phyloP scores from a whole-genome alignment of 1,139 yeast genomes.

The Kodamaea alishanica region DNA sequence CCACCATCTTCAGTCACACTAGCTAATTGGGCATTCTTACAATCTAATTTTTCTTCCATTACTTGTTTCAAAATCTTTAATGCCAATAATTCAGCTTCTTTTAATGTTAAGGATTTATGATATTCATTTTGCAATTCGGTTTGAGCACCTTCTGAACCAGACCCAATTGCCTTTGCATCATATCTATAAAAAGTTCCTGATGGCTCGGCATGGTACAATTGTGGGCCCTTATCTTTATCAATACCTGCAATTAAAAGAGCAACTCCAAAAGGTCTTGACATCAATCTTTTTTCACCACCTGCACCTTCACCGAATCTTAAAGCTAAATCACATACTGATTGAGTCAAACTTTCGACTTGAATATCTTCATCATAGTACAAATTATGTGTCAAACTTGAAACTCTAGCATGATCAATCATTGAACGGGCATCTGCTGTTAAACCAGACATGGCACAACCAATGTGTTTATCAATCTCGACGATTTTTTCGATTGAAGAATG shows the following conservation, averaged over 20 bases:
- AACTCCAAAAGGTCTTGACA: conserved; percentile 99
- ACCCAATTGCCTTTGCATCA: conserved; percentile 98
- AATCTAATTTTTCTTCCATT: conserved; percentile 97
- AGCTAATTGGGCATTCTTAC: conserved; percentile 93
- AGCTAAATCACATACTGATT: conserved; percentile 95
- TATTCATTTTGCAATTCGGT: conserved; percentile 96
- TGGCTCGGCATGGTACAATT: conserved; percentile 97
- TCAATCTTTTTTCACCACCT: conserved; percentile 90
- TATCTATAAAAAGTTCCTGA: conserved; percentile 96
- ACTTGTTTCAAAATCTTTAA: conserved; percentile 93
- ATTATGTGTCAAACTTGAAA: conserved; percentile 82
- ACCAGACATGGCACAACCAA: conserved; percentile 99
- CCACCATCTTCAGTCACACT: conserved; percentile 86
- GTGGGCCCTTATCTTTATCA: conserved; percentile 92
- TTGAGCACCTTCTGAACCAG: conserved; percentile 99
- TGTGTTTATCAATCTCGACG: conserved; percentile 88
- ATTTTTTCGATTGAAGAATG: conserved; percentile 93
- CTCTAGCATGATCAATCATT: conserved; percentile 98
- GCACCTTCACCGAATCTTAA: conserved; percentile 98
- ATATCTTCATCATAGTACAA: conserved; percentile 90
- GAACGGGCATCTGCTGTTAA: conserved; percentile 98
- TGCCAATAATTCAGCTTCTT: conserved; percentile 88
- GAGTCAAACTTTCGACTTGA: conserved; percentile 90
- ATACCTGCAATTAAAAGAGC: conserved; percentile 94
- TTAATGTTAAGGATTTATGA: conserved; percentile 87